Conservation (phyloP, 2,329 filamentous ascomycete genomes). For the Pezicula carpinea region DNA sequence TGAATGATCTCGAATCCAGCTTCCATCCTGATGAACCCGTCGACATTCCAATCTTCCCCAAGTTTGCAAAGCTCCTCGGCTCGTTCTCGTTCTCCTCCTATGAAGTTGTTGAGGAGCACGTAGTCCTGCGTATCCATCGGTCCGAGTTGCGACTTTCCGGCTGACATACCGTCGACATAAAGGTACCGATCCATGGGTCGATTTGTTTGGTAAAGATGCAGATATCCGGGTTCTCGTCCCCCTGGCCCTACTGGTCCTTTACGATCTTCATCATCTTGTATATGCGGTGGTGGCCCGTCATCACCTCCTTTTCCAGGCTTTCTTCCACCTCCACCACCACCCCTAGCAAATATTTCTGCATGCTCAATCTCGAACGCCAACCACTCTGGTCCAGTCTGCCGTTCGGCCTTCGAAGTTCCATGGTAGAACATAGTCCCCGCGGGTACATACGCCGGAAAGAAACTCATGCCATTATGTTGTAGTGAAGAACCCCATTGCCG, state of each 20-base stretch:
- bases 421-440: slow-evolving; percentile 63
- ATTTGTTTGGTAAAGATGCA: not conserved
- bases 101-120: slow-evolving; percentile 43
- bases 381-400: slow-evolving; percentile 57
- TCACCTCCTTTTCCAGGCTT: too few species aligned
- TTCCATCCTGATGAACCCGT: slow-evolving; percentile 63
- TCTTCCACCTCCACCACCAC: not conserved
- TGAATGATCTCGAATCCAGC: slow-evolving; percentile 64
- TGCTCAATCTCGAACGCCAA: slow-evolving; percentile 73
- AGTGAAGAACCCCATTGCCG: slow-evolving; percentile 69
- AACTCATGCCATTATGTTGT: slow-evolving; percentile 69
- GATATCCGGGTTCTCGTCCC: not conserved
- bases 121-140: slow-evolving; percentile 63
- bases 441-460: slow-evolving; percentile 62
- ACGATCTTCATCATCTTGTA: too few species aligned
- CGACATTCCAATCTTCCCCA: slow-evolving; percentile 45
- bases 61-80: slow-evolving; percentile 51
- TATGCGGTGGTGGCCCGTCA: too few species aligned
- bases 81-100: slow-evolving; percentile 40
- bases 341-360: slow-evolving; percentile 55
- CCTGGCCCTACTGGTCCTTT: not conserved
- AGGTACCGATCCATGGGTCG: slow-evolving; percentile 33
- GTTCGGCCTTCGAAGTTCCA: slow-evolving; percentile 41
- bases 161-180: slow-evolving; percentile 47
- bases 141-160: slow-evolving; percentile 57